Evolutionary conservation across 164 flowering plant genomes (phyloP).

Genomic region (Nelumbo lutea): DNA sequence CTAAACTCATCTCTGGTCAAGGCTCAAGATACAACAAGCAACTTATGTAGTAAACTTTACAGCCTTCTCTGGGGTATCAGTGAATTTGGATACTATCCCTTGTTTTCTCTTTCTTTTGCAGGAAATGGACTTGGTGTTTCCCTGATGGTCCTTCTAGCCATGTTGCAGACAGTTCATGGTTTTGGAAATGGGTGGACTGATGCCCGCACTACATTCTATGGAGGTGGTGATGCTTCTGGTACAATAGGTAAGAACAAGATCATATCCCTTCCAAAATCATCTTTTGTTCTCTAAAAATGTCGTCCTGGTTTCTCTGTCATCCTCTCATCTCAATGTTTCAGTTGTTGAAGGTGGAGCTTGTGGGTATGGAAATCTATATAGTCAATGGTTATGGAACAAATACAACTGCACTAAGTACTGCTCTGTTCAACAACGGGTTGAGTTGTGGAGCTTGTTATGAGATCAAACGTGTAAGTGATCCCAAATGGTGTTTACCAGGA

Average conservation of each 20-base stretch:
- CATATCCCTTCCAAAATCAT: not conserved
- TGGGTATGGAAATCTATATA: slow-evolving; percentile 22
- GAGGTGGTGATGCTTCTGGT: slow-evolving; percentile 78
- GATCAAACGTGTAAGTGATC: slow-evolving; percentile 19
- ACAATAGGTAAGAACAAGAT: slow-evolving; percentile 53
- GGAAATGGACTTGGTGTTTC: slow-evolving; percentile 38
- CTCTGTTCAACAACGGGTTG: too few relatives aligned
- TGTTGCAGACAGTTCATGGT: slow-evolving; percentile 31
- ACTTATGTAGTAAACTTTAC: too few relatives aligned
- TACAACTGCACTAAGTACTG: slow-evolving; percentile 37
- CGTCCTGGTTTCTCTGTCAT: too few relatives aligned
- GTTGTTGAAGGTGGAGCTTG: slow-evolving; percentile 38
- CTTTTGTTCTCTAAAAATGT: not conserved
- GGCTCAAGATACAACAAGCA: too few relatives aligned
- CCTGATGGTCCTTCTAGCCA: slow-evolving; percentile 24
- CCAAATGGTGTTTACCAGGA: slow-evolving; percentile 5
- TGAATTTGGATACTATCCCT: not conserved
- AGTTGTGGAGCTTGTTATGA: slow-evolving; percentile 26
- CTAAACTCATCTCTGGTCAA: too few relatives aligned
- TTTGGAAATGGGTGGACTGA: slow-evolving; percentile 47
- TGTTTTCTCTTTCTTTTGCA: slow-evolving; percentile 13
- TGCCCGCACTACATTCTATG: slow-evolving; percentile 79
- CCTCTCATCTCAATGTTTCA: not conserved
- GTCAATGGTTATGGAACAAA: too few relatives aligned
- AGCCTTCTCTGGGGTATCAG: too few relatives aligned